Percentiles rank a stretch among this genome's conserved stretches.
Conservation (phyloP, 2,329 filamentous ascomycete species). For the Lizonia empirigonia region DNA sequence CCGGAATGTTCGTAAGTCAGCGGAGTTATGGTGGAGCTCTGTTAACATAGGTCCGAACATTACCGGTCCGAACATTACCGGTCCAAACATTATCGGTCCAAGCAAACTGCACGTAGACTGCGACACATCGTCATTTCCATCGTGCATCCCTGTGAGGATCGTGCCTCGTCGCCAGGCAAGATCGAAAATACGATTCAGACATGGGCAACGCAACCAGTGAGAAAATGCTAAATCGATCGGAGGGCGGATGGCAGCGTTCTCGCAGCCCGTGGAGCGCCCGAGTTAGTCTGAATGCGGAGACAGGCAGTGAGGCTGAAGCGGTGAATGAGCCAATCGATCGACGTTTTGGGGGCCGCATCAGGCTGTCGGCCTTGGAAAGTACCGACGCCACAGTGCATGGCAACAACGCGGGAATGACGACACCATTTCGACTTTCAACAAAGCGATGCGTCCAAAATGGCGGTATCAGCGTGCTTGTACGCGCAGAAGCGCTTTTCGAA, state of each 20-base stretch:
- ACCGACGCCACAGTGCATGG: conserved; percentile 22
- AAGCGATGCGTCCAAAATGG: conserved; percentile 20
- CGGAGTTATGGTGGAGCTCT: too few species aligned
- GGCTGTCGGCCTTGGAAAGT: conserved; percentile 18
- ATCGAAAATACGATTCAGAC: conserved; percentile 1
- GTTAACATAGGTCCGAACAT: too few species aligned
- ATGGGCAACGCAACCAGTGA: neutral
- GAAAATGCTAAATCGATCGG: neutral
- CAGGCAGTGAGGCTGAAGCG: conserved; percentile 20
- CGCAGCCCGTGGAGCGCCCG: neutral
- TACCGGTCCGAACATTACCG: too few species aligned
- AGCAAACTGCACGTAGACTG: too few species aligned
- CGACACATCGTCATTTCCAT: conserved; percentile 7
- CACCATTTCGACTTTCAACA: conserved; percentile 22
- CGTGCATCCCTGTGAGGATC: conserved; percentile 3
- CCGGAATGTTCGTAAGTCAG: too few species aligned
- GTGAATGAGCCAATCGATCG: conserved; percentile 20
- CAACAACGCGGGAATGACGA: conserved; percentile 21
- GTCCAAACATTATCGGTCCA: too few species aligned
- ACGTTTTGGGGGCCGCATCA: conserved; percentile 7
- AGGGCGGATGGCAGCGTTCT: conserved; percentile 1
- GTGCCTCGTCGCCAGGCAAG: neutral
- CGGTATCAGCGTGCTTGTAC: conserved; percentile 4
- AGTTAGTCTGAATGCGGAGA: conserved; percentile 1
- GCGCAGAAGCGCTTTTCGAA: conserved; percentile 3